A percentile compares a stretch with the other conserved stretches of the same genome.
Conservation (phyloP, 306 rosid genomes). For the Quercus berberidifolia region DNA sequence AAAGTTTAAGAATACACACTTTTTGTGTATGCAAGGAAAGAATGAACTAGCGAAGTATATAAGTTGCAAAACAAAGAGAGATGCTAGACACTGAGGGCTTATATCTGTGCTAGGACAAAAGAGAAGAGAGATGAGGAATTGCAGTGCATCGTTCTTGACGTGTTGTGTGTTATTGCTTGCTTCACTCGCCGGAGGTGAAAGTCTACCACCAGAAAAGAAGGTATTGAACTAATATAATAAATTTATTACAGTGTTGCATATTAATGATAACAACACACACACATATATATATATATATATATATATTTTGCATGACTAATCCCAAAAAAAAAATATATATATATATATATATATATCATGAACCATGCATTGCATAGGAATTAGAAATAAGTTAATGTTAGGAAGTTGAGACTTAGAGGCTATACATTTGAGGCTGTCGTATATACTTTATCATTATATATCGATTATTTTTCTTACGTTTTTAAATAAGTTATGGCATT, state of each 20-base stretch:
- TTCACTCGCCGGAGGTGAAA: constrained; percentile 35
- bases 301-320: too few species aligned
- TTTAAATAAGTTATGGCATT: neutral
- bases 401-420: too few species aligned
- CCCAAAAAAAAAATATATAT: neutral
- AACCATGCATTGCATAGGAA: neutral
- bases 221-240: constrained; percentile 13
- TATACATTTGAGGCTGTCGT: too few species aligned
- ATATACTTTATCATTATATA: neutral
- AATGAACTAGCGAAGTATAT: constrained; percentile 24
- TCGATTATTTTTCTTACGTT: neutral
- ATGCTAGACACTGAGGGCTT: neutral
- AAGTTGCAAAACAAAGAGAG: neutral
- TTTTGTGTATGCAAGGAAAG: constrained; percentile 46
- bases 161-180: constrained; percentile 34
- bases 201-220: constrained; percentile 35
- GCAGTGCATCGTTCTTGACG: constrained; percentile 1
- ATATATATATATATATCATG: neutral
- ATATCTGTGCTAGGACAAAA: constrained; percentile 3
- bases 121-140: constrained; percentile 17
- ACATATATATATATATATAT: too few species aligned
- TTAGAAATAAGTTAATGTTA: neutral
- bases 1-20: constrained; percentile 32
- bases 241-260: too few species aligned
- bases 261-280: too few species aligned